Evolutionary conservation across 2,329 filamentous ascomycete species (phyloP).

Genomic region (Penicillium sp.): DNA sequence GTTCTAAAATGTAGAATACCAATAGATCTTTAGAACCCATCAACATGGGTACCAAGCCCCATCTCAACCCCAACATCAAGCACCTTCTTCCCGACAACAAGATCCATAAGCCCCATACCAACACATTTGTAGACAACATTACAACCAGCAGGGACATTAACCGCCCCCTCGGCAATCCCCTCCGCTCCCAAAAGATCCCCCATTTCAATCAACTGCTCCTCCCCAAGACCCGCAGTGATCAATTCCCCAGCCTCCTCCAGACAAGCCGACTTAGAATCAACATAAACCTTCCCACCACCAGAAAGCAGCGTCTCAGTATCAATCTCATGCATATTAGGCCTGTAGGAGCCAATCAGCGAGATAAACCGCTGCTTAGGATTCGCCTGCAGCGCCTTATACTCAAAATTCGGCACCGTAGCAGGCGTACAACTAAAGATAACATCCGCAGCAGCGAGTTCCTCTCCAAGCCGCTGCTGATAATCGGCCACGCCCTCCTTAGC

Average conservation of each 20-base stretch:
- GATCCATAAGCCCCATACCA: constrained; percentile 52
- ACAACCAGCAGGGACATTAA: constrained; percentile 30
- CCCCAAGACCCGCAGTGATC: constrained; percentile 39
- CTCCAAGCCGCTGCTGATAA: constrained; percentile 29
- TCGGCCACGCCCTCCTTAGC: constrained; percentile 64
- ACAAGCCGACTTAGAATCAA: constrained; percentile 55
- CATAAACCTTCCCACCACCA: constrained; percentile 65
- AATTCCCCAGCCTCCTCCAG: constrained; percentile 49
- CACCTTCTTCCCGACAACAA: constrained; percentile 45
- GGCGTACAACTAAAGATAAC: constrained; percentile 53
- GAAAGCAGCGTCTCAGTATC: constrained; percentile 45
- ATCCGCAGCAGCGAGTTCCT: constrained; percentile 36
- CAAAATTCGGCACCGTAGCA: constrained; percentile 45
- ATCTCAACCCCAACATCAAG: constrained; percentile 36
- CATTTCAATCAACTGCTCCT: constrained; percentile 43
- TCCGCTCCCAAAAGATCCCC: constrained; percentile 35
- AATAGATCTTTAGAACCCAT: constrained; percentile 33
- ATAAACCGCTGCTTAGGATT: constrained; percentile 45
- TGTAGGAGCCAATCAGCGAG: constrained; percentile 54
- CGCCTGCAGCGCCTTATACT: constrained; percentile 34
- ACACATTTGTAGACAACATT: constrained; percentile 53
- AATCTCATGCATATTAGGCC: constrained; percentile 53
- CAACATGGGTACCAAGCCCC: constrained; percentile 35
- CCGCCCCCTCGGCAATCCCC: constrained; percentile 9
- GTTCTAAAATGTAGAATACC: background rate